These are phyloP conservation scores for Candida boleticola DNA, from an alignment of 805 yeast genomes.

Conservation along the genomic window DNA sequence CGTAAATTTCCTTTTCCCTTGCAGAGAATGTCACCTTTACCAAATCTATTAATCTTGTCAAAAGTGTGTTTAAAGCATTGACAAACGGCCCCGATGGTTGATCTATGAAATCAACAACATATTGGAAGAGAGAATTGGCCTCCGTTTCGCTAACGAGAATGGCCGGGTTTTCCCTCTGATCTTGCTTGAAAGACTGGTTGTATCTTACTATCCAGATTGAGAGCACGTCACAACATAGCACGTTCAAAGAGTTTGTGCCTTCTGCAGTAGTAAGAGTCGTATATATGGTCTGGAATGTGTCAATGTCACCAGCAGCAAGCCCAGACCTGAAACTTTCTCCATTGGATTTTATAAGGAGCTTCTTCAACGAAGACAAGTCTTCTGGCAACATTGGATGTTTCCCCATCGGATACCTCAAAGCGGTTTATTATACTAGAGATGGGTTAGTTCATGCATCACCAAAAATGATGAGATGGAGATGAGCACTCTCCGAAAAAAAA, in stretches of 20 bases:
- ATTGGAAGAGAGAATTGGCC: slow-evolving; percentile 42
- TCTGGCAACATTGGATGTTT: neutral
- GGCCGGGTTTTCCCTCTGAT: slow-evolving; percentile 2
- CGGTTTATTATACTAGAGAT: too few relatives aligned
- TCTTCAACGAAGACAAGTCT: slow-evolving; percentile 10
- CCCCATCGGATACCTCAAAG: too few relatives aligned
- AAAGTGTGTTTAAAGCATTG: slow-evolving; percentile 63
- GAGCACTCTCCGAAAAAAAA: neutral
- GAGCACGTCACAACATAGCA: slow-evolving; percentile 55
- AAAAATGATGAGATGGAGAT: too few relatives aligned
- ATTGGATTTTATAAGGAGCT: slow-evolving; percentile 14
- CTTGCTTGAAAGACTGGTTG: slow-evolving; percentile 30
- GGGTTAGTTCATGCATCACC: neutral
- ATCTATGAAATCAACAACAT: slow-evolving; percentile 66
- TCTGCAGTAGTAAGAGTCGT: slow-evolving; percentile 25
- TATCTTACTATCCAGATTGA: slow-evolving; percentile 65
- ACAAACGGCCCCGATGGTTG: slow-evolving; percentile 69
- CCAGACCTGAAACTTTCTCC: neutral
- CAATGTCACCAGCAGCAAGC: slow-evolving; percentile 2
- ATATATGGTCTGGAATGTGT: slow-evolving; percentile 24
- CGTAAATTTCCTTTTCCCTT: slow-evolving; percentile 20
- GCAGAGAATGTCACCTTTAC: slow-evolving; percentile 18
- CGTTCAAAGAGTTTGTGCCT: slow-evolving; percentile 36
- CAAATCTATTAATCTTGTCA: slow-evolving; percentile 50
- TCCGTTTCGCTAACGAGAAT: slow-evolving; percentile 14